These are phyloP conservation scores for Aegilops bicornis DNA, from an alignment of 176 grass and related monocot species.

Conservation along the genomic window DNA sequence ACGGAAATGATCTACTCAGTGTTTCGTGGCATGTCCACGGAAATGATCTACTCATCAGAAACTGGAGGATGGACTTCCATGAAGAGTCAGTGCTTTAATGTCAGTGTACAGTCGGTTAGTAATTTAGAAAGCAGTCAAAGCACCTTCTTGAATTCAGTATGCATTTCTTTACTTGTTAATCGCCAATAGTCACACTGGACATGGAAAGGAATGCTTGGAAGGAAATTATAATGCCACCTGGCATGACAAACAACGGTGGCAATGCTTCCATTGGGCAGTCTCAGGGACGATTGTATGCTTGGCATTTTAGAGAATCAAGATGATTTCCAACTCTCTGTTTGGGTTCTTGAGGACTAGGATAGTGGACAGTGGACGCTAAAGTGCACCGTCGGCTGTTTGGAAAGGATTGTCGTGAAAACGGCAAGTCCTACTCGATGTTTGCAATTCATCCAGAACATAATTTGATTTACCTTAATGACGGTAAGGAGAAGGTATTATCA, in stretches of 20 bases:
- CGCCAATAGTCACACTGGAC: neutral
- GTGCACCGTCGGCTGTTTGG: neutral
- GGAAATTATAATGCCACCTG: neutral
- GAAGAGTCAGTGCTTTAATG: neutral
- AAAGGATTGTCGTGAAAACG: too few species aligned
- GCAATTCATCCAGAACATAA: neutral
- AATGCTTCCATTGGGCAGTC: neutral
- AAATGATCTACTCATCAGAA: neutral
- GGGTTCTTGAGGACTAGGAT: neutral
- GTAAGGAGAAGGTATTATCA: neutral
- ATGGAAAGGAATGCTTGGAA: neutral
- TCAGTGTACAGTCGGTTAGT: neutral
- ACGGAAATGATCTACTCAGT: neutral
- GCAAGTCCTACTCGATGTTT: neutral
- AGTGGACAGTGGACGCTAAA: neutral
- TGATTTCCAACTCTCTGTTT: neutral
- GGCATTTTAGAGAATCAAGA: neutral
- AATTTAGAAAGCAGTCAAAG: too few species aligned
- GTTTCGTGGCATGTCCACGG: too few species aligned
- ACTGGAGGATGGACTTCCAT: neutral
- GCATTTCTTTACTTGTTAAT: neutral
- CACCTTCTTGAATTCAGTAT: neutral
- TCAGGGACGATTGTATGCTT: neutral
- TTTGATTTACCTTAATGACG: neutral
- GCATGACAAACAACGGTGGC: neutral